Evolutionary conservation across 257 asterid species (phyloP), one percentile per base, ranked within the genome.

Genomic region (Craterostigma plantagineum): DNA sequence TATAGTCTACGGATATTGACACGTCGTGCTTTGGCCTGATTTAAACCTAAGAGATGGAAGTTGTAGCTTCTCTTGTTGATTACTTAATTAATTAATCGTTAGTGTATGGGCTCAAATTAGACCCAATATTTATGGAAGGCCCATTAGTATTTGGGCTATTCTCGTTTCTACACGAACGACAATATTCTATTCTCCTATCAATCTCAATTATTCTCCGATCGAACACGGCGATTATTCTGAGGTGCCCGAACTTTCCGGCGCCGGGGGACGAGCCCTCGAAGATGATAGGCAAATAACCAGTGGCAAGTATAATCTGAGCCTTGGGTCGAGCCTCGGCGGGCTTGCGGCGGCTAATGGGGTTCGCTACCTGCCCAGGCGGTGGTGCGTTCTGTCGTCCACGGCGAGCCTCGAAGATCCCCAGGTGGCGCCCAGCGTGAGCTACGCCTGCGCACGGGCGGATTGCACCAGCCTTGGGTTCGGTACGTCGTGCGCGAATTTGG

Each of bases 181-280:
- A 0, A n/a, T n/a, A n/a, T n/a, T n/a, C n/a, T n/a, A 79, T n/a
- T n/a, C n/a, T n/a, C n/a, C n/a, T n/a, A n/a, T 23, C 30, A 23
- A 23, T 23, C 30, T n/a, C n/a, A n/a, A 14, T 36, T 52, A 44
- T 54, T 54, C 50, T 50, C 42, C 39, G 53, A 47, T 14, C 34
- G 56, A 9, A 33, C 56, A 17, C 71, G 65, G 6, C 78, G 79
- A 77, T 87, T 49, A 87, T 79, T 62, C 83, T 76, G 40, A 87
- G 67, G 52, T 87, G 66, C 15, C 95, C 97, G 30, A 87, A 87
- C 51, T 47, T 82, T 9, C 93, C 95, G 7, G 97, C 97, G n/a
- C 97, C 97, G 0, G 95, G 97, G 15, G 97, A 87, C 14, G 97
- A 87, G 10, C 95, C 97, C 58, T 87, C 95, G 33, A 82, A 87